Evolutionary conservation across 345 rosid species (phyloP).

Genomic region (Murraya paniculata): DNA sequence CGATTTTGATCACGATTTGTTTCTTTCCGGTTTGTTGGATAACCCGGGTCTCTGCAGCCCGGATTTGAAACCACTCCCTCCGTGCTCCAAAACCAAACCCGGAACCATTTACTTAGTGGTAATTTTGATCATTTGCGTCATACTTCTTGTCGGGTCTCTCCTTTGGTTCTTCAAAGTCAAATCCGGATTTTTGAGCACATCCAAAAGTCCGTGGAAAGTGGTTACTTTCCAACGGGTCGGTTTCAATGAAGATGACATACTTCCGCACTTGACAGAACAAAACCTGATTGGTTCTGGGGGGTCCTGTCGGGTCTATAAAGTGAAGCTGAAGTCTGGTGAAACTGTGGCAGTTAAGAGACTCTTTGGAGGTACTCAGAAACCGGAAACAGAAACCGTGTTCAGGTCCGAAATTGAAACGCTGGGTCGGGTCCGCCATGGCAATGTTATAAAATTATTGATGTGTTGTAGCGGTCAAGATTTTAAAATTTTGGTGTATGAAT

Average conservation of each 20-base stretch:
- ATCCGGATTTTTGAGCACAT: slow-evolving; percentile 25
- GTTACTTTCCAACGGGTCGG: slow-evolving; percentile 56
- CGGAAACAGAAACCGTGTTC: slow-evolving; percentile 36
- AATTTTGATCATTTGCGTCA: slow-evolving; percentile 27
- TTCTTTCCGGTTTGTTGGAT: slow-evolving; percentile 44
- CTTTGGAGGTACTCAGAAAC: slow-evolving; percentile 27
- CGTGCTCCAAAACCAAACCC: slow-evolving; percentile 39
- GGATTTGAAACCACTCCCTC: slow-evolving; percentile 38
- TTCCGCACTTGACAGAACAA: slow-evolving; percentile 36
- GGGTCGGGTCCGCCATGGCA: slow-evolving; percentile 62
- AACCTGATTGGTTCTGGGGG: slow-evolving; percentile 65
- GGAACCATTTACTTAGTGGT: slow-evolving; percentile 20
- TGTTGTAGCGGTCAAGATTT: slow-evolving; percentile 45
- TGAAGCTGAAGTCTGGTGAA: slow-evolving; percentile 47
- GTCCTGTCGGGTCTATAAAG: slow-evolving; percentile 62
- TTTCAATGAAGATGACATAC: slow-evolving; percentile 43
- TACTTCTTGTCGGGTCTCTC: slow-evolving; percentile 35
- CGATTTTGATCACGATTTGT: slow-evolving; percentile 33
- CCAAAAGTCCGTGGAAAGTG: slow-evolving; percentile 36
- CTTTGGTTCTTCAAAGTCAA: slow-evolving; percentile 42
- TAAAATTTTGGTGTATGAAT: slow-evolving; percentile 56
- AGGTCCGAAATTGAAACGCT: slow-evolving; percentile 56
- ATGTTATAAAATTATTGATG: slow-evolving; percentile 58
- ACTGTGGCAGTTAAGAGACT: slow-evolving; percentile 70
- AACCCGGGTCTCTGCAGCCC: slow-evolving; percentile 67